These are phyloP conservation scores for Irpex sp. DNA, from an alignment of 1,284 basidiomycete genomes.

Conservation along the genomic window DNA sequence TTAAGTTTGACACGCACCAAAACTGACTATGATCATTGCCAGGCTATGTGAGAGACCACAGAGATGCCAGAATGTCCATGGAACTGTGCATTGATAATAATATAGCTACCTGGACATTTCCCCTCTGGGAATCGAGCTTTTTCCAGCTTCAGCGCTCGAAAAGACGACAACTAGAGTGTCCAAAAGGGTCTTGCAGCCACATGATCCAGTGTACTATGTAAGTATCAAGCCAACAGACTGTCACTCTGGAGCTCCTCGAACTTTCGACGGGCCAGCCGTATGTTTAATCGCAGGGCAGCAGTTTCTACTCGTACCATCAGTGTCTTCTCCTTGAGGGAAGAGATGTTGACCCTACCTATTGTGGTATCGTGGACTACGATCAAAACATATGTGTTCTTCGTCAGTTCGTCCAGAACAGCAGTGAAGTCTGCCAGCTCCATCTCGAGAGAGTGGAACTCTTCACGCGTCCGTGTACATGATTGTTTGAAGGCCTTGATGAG, in stretches of 20 bases:
- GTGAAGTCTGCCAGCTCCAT: slow-evolving; percentile 83
- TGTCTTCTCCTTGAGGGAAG: no score
- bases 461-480: slow-evolving; percentile 78
- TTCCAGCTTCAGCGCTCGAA: no score
- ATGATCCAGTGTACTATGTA: not conserved
- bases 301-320: slow-evolving; percentile 50
- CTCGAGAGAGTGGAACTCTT: slow-evolving; percentile 79
- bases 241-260: slow-evolving; percentile 82
- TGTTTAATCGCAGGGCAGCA: slow-evolving; percentile 80
- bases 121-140: no score
- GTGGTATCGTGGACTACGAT: slow-evolving; percentile 85
- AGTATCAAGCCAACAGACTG: slow-evolving; percentile 34
- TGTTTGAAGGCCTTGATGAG: slow-evolving; percentile 95
- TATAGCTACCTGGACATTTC: no score
- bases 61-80: no score
- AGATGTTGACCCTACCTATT: slow-evolving; percentile 55
- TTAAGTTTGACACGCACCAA: no score
- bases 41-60: no score
- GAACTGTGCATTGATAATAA: no score
- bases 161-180: no score
- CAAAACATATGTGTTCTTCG: slow-evolving; percentile 91
- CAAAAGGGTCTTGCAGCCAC: no score
- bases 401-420: slow-evolving; percentile 93
- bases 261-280: slow-evolving; percentile 75
- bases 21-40: no score